Conservation (phyloP, 2,329 filamentous ascomycete species). For the Aspergillus chevalieri region DNA sequence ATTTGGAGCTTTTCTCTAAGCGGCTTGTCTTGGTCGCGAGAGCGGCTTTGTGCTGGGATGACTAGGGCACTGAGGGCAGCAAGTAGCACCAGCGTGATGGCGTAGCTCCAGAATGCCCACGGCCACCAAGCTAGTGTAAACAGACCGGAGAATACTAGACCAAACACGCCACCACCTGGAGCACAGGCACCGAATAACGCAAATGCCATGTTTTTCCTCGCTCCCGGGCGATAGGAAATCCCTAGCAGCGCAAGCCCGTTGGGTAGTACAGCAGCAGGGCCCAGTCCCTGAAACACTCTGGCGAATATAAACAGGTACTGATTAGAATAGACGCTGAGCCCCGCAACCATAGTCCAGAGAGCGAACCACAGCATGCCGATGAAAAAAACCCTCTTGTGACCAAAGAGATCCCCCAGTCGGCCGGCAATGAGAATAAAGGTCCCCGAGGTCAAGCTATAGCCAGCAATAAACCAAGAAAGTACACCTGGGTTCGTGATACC, state of each 20-base stretch:
- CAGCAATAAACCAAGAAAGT: constrained; percentile 54
- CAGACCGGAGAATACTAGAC: constrained; percentile 35
- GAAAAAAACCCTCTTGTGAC: constrained; percentile 31
- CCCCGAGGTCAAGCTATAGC: constrained; percentile 47
- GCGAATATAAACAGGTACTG: constrained; percentile 46
- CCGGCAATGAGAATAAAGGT: constrained; percentile 36
- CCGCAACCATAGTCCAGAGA: constrained; percentile 32
- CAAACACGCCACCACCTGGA: constrained; percentile 41
- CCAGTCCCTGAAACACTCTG: constrained; percentile 52
- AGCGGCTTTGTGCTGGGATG: constrained; percentile 7
- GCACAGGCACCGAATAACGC: constrained; percentile 46
- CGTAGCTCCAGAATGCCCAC: constrained; percentile 42
- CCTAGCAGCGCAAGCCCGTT: constrained; percentile 60
- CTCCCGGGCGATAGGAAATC: constrained; percentile 50
- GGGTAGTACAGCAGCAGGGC: constrained; percentile 57
- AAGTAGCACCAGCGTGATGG: constrained; percentile 27
- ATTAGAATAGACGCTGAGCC: constrained; percentile 34
- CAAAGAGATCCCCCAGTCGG: constrained; percentile 33
- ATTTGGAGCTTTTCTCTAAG: constrained; percentile 9
- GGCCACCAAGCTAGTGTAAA: constrained; percentile 48
- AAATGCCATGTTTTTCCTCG: constrained; percentile 57
- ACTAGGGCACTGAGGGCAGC: constrained; percentile 32
- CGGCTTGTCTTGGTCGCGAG: constrained; percentile 1
- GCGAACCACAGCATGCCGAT: constrained; percentile 32
- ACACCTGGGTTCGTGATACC: constrained; percentile 37